Conservation (phyloP, 2,329 filamentous ascomycete genomes). For the Camptophora hylomeconis region DNA sequence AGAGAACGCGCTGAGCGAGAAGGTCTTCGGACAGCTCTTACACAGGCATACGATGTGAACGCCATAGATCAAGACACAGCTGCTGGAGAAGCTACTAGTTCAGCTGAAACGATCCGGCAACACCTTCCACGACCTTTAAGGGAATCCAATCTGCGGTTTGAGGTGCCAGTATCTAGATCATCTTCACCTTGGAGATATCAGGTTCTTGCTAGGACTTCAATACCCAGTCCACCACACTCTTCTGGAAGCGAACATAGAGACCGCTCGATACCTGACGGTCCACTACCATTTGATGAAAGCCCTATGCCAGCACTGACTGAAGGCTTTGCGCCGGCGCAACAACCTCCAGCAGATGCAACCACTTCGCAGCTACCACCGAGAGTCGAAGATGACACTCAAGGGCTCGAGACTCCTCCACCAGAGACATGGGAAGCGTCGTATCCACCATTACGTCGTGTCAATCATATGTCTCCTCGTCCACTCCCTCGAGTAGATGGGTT, state of each 20-base stretch:
- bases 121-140: conserved; percentile 24
- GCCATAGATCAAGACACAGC: conserved; percentile 15
- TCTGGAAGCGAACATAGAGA: conserved; percentile 7
- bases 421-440: conserved; percentile 10
- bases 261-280: conserved; percentile 14
- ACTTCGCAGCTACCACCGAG: neutral
- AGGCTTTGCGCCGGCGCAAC: conserved; percentile 30
- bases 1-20: conserved; percentile 4
- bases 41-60: neutral
- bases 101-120: conserved; percentile 23
- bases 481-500: conserved; percentile 49
- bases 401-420: conserved; percentile 10
- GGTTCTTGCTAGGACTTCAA: conserved; percentile 5
- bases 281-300: conserved; percentile 13
- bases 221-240: conserved; percentile 19
- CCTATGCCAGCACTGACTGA: conserved; percentile 26
- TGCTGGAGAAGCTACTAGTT: conserved; percentile 22
- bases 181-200: neutral
- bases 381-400: conserved; percentile 6
- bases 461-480: conserved; percentile 18
- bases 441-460: conserved; percentile 21
- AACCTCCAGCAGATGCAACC: conserved; percentile 5
- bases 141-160: conserved; percentile 22
- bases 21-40: neutral
- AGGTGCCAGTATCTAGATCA: conserved; percentile 11